Base-by-base conservation (phyloP, 805 yeast genomes). In the Wickerhamomyces strasburgensis region DNA sequence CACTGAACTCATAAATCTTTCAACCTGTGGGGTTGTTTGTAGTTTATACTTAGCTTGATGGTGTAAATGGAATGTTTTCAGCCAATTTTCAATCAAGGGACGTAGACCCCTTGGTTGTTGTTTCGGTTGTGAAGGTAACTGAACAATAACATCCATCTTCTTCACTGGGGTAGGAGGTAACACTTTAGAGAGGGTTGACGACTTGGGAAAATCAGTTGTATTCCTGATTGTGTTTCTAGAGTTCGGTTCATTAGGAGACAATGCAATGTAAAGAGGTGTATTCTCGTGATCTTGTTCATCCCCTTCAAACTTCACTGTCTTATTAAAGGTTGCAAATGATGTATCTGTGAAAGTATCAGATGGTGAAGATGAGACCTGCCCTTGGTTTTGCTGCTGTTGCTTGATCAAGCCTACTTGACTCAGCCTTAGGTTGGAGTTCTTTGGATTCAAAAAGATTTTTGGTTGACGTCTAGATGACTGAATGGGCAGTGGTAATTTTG, bases 141-240 rank as follows among this genome's bases (percentile, higher is more conserved):
- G 55, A 13, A 65, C 46, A 5, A 60, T 56, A 28, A 67, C 44
- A 25, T 74, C 80, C 70, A 78, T 70, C 44, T 74, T 78, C 52
- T 73, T 80, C 7, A 75, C 77, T 0, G 86, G 89, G 1, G 88
- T 80, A 3, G 80, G 75, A 3, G 89, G 87, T 6, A 76, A 58
- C 11, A 83, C 67, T 24, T 51, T 57, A 44, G 47, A 57, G 31
- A 46, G 70, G 58, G 50, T 66, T 49, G 52, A 78, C 52, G 43
- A 70, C 54, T 39, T 57, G 27, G 78, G 85, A 54, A 46, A 80
- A 49, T 58, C 60, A 2, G 61, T 40, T 10, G 46, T 40, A n/a
- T 49, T 50, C 15, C 54, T 38, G 27, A 54, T 44, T 3, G 47
- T 38, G 23, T 48, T 54, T 27, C 44, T 39, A 10, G 46, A 35